A percentile compares a stretch with the other conserved stretches of the same genome.
phyloP scores from a whole-genome alignment of 805 yeast genomes.

The Danielozyma ontarioensis region DNA sequence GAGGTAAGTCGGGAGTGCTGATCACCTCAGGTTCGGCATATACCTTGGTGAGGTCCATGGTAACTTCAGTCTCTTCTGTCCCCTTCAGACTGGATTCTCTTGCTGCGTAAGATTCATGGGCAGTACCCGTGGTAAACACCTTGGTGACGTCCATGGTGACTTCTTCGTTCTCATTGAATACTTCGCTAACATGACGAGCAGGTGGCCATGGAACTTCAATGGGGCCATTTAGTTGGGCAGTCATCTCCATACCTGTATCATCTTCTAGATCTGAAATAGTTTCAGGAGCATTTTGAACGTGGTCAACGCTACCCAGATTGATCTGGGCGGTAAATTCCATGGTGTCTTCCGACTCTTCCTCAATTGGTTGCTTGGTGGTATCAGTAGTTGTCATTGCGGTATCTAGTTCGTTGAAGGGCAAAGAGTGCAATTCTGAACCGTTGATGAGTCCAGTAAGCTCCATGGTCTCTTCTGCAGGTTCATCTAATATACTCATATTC shows the following conservation, averaged over 20 bases:
- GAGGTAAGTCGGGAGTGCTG: background rate
- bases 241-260: constrained; percentile 17
- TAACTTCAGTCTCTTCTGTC: constrained; percentile 7
- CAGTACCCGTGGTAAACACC: no score
- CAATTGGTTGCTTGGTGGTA: constrained; percentile 1
- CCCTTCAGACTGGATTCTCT: constrained; percentile 1
- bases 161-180: constrained; percentile 7
- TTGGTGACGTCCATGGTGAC: constrained; percentile 10
- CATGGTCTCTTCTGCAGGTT: constrained; percentile 13
- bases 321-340: constrained; percentile 15
- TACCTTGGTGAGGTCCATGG: constrained; percentile 23
- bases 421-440: no score
- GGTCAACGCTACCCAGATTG: background rate
- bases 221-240: constrained; percentile 11
- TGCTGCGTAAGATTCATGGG: background rate
- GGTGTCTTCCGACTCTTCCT: constrained; percentile 7
- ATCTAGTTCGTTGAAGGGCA: no score
- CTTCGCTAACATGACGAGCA: constrained; percentile 1
- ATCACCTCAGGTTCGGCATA: constrained; percentile 2
- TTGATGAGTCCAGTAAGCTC: constrained; percentile 15
- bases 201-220: constrained; percentile 1
- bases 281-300: no score
- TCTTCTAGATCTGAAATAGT: no score
- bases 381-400: no score
- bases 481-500: no score